Base-by-base conservation (phyloP, 352 stramenopile species). In the Globisporangium rhizosaccharum region DNA sequence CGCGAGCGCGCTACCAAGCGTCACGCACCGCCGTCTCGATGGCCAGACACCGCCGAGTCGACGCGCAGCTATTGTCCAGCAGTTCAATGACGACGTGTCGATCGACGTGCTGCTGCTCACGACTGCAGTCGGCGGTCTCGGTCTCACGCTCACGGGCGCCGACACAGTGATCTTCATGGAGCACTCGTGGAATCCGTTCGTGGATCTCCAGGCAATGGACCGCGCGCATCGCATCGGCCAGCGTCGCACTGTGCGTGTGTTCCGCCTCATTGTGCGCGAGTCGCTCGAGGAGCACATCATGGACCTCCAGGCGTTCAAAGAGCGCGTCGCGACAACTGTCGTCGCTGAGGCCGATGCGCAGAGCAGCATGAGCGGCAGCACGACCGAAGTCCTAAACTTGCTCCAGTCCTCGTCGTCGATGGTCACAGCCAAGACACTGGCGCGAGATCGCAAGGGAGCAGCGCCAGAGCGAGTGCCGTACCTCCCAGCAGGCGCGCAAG, bases 151-250 rank as follows among this genome's bases (percentile, higher is more conserved):
- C 48, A 98, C 94, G 8, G 90, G 87, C 12, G 97, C 96, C 4
- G 94, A 99, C 70, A 98, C 90, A 0, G 97, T 99, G 10, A 96
- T 99, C 41, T 99, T 99, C 65, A 66, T 99, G 1, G 97, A 99
- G 71, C 92, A 98, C 59, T 94, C 97, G 55, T 99, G 96, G 94
- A 99, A 99, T 65, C 97, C 97, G 20, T 96, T 97, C 66, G 87
- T 97, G 37, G 96, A 99, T 67, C 48, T 98, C 45, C 93, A 98
- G 64, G 92, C 88, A 12, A 97, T 96, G 85, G 85, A 95, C 63
- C 73, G 85, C 36, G 83, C 81, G 17, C 85, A 95, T 53, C 83
- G 85, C 7, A 81, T 95, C 42, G 85, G 85, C 0, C 85, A 95
- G 58, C 79, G 67, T 30, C 71, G 70, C 44, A 82, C 72, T 0